Conservation (phyloP, 2,329 filamentous ascomycete species). For the Fusarium xylarioides region DNA sequence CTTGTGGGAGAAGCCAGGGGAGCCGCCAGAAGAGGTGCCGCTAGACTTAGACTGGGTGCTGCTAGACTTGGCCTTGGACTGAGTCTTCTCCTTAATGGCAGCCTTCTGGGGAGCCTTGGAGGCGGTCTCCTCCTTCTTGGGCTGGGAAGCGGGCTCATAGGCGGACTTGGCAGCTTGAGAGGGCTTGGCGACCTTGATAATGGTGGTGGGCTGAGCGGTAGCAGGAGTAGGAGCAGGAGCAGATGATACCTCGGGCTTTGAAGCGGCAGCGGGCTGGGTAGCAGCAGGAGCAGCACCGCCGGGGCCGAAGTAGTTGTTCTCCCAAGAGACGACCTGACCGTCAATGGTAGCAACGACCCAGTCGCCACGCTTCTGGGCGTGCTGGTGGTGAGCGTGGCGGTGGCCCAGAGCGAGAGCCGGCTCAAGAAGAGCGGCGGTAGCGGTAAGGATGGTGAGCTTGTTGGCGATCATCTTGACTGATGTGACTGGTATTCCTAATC, state of each 20-base stretch:
- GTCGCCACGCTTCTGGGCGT: conserved; percentile 46
- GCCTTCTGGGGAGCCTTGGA: neutral
- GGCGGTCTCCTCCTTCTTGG: conserved; percentile 3
- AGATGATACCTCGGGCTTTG: conserved; percentile 9
- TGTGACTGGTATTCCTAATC: neutral
- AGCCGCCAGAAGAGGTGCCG: conserved; percentile 16
- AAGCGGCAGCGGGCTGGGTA: conserved; percentile 26
- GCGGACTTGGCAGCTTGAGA: conserved; percentile 18
- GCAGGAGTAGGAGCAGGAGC: conserved; percentile 15
- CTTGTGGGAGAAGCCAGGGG: conserved; percentile 54
- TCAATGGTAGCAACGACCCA: conserved; percentile 49
- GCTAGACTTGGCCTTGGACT: conserved; percentile 7
- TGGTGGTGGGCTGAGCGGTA: conserved; percentile 34
- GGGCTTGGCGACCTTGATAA: conserved; percentile 40
- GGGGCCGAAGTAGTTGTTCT: conserved; percentile 52
- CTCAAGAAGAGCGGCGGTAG: conserved; percentile 54
- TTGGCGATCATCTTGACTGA: conserved; percentile 55
- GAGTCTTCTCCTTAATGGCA: conserved; percentile 11
- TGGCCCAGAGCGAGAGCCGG: conserved; percentile 55
- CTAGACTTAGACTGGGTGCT: conserved; percentile 6
- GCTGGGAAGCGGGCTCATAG: conserved; percentile 1
- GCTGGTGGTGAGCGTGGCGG: conserved; percentile 51
- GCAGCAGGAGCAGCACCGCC: conserved; percentile 37
- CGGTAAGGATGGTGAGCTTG: conserved; percentile 53
- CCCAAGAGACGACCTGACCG: conserved; percentile 49